Percentiles rank a stretch among this genome's conserved stretches.
Conservation (phyloP, 257 asterid species). For the Forsythia suspensa region DNA sequence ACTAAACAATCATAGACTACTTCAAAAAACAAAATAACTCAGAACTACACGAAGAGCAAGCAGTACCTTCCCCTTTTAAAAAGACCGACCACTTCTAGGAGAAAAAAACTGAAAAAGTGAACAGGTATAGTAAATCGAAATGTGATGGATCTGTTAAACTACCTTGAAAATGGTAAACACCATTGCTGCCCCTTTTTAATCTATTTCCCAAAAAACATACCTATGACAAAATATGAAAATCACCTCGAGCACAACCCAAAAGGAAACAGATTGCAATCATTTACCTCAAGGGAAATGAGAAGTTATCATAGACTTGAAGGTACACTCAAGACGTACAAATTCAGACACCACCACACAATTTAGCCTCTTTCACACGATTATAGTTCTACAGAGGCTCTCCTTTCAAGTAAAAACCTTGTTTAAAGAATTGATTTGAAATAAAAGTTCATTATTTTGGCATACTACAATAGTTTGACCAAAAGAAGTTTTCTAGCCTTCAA, state of each 20-base stretch:
- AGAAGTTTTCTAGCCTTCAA: too few species aligned
- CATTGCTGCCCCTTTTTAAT: neutral
- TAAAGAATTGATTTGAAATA: too few species aligned
- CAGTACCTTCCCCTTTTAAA: neutral
- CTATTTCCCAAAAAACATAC: neutral
- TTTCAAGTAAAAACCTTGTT: neutral
- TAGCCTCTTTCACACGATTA: neutral
- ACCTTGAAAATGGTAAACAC: neutral
- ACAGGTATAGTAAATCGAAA: neutral
- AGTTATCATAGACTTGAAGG: neutral
- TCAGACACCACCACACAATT: neutral
- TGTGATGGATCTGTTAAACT: too few species aligned
- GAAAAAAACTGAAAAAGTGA: neutral
- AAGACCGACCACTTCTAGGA: neutral
- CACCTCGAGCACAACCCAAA: neutral
- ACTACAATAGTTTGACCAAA: too few species aligned
- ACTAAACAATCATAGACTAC: neutral
- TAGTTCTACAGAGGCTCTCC: neutral
- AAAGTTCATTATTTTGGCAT: too few species aligned
- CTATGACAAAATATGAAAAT: neutral
- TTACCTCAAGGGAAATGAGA: neutral
- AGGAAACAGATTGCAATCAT: neutral
- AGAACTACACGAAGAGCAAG: neutral
- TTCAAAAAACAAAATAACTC: neutral
- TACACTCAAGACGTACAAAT: neutral